Evolutionary conservation across 1,139 yeast species (phyloP), one percentile per base, ranked within the genome.

Genomic region (Groenewaldozyma auringiensis): DNA sequence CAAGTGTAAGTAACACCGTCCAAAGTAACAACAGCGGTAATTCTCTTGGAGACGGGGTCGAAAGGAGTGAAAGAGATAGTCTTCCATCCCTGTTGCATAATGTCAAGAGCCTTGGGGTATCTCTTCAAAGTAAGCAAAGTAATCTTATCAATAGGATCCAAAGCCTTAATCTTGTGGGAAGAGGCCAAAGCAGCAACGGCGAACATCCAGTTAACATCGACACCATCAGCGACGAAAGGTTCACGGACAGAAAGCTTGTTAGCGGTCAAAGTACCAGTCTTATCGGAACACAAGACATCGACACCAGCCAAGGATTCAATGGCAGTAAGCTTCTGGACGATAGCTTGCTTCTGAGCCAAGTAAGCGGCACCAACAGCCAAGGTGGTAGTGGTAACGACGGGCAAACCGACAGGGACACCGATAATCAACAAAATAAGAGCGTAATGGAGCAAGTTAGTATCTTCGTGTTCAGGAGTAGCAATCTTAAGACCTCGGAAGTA

Each of bases 361-460:
- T 84, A 84, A 69, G 94, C 94, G 70, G 94, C 94, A 81, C 94
- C 94, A 70, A 84, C 94, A 71, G 94, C 94, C 92, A 84, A 82
- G 70, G 94, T 84, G 65, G 94, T 84, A 76, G 94, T 84, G 61
- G 84, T 94, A 64, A 84, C 94, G 69, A 92, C 94, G 71, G 94
- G 94, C 70, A 84, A 78, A 82, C 94, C 94, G 62, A 84, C 95
- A 71, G 95, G 95, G 59, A 85, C 95, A 83, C 95, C 95, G 65
- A 85, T 80, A 71, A 84, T 83, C 74, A 92, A 82, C 69, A 84
- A 83, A 63, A 89, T 94, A 69, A 86, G 74, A 63, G 94, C 81
- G 81, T 75, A 77, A 72, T 83, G 75, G 66, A 79, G 72, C 71
- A 81, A 75, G 61, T 56, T 61, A 56, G 60, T 60, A 38, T 60